Conservation (phyloP, 768 basidiomycete genomes). For the Lentinula lateritia region DNA sequence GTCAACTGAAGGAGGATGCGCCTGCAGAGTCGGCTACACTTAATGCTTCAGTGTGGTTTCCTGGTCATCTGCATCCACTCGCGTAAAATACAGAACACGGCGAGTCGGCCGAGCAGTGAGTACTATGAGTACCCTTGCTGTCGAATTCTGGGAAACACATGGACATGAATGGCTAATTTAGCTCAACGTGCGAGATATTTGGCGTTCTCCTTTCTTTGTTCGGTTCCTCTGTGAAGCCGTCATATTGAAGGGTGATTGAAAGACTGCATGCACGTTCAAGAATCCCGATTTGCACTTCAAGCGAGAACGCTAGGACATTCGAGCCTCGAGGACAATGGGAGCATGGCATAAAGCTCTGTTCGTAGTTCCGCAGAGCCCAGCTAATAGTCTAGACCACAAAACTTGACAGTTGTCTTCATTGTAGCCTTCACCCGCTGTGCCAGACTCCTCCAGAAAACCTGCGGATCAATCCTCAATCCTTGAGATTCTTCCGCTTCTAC, state of each 20-base stretch:
- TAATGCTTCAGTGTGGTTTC: no score
- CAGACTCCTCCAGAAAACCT: not conserved
- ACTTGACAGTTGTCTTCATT: not conserved
- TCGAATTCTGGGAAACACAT: no score
- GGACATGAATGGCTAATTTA: not conserved
- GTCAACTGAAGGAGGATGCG: no score
- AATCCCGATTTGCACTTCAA: not conserved
- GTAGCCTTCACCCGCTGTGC: not conserved
- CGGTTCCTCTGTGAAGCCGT: not conserved
- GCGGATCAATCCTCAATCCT: not conserved
- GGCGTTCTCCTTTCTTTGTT: not conserved
- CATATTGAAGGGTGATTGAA: not conserved
- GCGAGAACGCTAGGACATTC: not conserved
- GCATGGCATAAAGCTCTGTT: not conserved
- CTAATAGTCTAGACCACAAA: not conserved
- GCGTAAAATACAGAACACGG: no score
- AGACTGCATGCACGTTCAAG: not conserved
- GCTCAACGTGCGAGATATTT: not conserved
- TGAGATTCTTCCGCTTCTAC: no score
- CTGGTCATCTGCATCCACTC: no score
- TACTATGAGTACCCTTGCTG: no score
- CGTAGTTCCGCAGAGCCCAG: not conserved
- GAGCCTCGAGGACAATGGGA: no score
- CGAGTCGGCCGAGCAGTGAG: no score
- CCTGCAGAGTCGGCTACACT: no score